These are phyloP conservation scores for Excoecaria cochinchinensis DNA, from an alignment of 345 rosid genomes.

Conservation along the genomic window DNA sequence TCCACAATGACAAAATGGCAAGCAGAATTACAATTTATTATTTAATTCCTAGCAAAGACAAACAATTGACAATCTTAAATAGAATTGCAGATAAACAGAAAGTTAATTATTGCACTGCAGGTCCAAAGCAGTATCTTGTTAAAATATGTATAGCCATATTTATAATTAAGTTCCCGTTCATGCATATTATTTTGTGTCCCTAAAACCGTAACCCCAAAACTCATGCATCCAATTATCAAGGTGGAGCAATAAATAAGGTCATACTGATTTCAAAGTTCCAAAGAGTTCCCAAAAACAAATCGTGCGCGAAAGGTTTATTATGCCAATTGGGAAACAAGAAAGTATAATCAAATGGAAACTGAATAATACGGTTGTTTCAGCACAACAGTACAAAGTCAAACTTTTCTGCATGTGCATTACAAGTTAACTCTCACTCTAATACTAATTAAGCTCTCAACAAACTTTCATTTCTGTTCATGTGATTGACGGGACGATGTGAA, in stretches of 20 bases:
- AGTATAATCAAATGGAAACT: background rate
- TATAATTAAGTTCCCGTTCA: background rate
- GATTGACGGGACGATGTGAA: background rate
- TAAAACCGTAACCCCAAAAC: background rate
- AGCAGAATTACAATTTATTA: background rate
- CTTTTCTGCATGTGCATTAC: background rate
- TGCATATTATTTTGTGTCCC: background rate
- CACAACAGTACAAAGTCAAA: too few relatives aligned
- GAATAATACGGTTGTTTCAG: background rate
- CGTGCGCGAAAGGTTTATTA: background rate
- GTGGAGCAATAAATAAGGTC: background rate
- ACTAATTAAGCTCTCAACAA: background rate
- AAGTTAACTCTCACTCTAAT: background rate
- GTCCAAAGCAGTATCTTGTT: background rate
- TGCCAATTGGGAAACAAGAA: background rate
- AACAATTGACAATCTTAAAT: background rate
- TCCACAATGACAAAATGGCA: slow-evolving; percentile 11
- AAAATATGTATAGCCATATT: background rate
- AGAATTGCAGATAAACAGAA: background rate
- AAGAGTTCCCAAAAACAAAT: background rate
- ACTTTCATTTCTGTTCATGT: background rate
- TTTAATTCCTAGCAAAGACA: background rate
- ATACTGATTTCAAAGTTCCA: background rate
- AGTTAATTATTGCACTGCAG: too few relatives aligned
- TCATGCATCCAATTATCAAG: background rate